Evolutionary conservation across 176 grass and related monocot genomes (phyloP).

Genomic region (Miscanthus lutarioriparius): DNA sequence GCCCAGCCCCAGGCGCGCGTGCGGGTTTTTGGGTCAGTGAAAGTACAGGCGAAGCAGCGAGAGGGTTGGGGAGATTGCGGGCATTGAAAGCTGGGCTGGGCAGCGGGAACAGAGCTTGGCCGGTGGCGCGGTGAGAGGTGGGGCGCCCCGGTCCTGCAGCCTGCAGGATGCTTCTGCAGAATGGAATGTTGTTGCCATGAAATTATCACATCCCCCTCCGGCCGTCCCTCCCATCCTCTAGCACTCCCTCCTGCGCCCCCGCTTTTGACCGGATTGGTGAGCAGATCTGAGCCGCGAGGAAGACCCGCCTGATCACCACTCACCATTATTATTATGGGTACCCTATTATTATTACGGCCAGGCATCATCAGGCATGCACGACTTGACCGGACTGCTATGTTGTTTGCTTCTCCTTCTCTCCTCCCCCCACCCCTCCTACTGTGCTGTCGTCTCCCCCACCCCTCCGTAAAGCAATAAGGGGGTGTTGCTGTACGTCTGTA

Average conservation of each 20-base stretch:
- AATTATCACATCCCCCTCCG: conserved; percentile 18
- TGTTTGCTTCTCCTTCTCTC: conserved; percentile 26
- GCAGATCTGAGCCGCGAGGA: neutral
- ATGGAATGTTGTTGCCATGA: conserved; percentile 58
- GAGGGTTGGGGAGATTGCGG: conserved; percentile 29
- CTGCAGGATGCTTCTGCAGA: conserved; percentile 47
- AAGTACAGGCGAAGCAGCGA: conserved; percentile 40
- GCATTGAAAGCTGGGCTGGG: conserved; percentile 54
- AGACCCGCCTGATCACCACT: neutral
- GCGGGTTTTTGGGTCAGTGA: conserved; percentile 25
- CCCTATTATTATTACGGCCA: neutral
- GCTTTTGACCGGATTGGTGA: conserved; percentile 53
- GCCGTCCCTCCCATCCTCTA: neutral
- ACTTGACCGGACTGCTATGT: conserved; percentile 39
- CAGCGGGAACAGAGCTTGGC: conserved; percentile 11
- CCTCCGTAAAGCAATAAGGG: too few relatives aligned
- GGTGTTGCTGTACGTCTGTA: too few relatives aligned
- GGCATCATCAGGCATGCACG: neutral
- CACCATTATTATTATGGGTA: too few relatives aligned
- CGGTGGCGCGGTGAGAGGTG: neutral
- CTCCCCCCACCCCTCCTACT: too few relatives aligned
- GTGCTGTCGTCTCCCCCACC: too few relatives aligned
- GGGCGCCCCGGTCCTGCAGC: neutral
- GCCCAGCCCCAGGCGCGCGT: neutral
- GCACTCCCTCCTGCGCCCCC: too few relatives aligned